Percentiles rank a stretch among this genome's conserved stretches.
Conservation (phyloP, 2,329 filamentous ascomycete genomes). For the Thelonectria olida region DNA sequence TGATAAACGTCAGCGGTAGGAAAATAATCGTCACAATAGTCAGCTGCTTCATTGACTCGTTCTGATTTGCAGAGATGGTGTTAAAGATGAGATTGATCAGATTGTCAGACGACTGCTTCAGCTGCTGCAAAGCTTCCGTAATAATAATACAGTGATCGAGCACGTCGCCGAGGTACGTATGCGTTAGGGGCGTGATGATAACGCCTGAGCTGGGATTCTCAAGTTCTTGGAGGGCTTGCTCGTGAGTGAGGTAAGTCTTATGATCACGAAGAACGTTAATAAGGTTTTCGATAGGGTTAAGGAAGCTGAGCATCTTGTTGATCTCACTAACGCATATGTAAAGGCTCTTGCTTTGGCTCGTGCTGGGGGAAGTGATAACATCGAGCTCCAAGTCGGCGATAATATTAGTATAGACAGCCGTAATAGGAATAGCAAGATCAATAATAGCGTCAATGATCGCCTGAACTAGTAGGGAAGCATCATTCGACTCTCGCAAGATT, state of each 20-base stretch:
- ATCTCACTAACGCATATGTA: slow-evolving; percentile 55
- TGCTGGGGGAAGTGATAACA: slow-evolving; percentile 83
- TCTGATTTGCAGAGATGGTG: slow-evolving; percentile 87
- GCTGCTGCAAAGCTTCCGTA: slow-evolving; percentile 81
- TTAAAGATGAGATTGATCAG: slow-evolving; percentile 96
- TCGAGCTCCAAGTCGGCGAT: slow-evolving; percentile 91
- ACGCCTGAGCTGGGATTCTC: slow-evolving; percentile 68
- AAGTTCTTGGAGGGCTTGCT: slow-evolving; percentile 55
- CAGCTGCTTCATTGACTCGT: slow-evolving; percentile 92
- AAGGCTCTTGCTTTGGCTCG: slow-evolving; percentile 75
- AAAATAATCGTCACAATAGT: slow-evolving; percentile 94
- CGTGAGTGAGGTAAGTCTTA: slow-evolving; percentile 64
- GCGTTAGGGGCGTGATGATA: slow-evolving; percentile 81
- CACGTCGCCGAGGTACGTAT: slow-evolving; percentile 90
- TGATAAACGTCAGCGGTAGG: slow-evolving; percentile 87
- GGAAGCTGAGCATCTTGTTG: slow-evolving; percentile 83
- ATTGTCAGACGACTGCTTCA: slow-evolving; percentile 79
- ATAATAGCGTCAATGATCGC: slow-evolving; percentile 94
- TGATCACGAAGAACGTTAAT: slow-evolving; percentile 91
- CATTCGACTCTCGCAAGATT: slow-evolving; percentile 84
- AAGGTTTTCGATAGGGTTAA: slow-evolving; percentile 84
- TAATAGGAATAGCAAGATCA: slow-evolving; percentile 87
- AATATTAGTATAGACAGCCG: slow-evolving; percentile 85
- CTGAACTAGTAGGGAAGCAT: slow-evolving; percentile 88
- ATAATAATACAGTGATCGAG: slow-evolving; percentile 90